These are phyloP conservation scores for Blakeslea trispora DNA, from an alignment of 371 early-diverging fungal genomes.

Conservation along the genomic window DNA sequence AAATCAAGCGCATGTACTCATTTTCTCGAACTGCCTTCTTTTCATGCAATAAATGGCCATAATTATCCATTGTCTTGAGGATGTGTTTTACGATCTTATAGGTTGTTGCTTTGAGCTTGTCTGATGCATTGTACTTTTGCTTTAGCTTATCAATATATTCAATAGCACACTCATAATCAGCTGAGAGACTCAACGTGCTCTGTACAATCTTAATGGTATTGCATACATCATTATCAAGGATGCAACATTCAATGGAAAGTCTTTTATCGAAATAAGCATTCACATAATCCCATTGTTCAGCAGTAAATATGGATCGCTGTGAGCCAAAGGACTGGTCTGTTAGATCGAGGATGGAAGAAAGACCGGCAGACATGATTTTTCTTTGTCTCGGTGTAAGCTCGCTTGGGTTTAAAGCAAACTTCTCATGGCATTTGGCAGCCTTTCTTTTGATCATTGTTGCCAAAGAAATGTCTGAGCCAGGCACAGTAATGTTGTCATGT, in stretches of 20 bases:
- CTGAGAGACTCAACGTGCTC: too few relatives aligned
- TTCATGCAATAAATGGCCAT: background rate
- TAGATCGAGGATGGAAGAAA: constrained; percentile 21
- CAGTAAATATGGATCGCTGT: constrained; percentile 11
- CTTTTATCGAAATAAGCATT: constrained; percentile 15
- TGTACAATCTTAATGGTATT: constrained; percentile 12
- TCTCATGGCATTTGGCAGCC: constrained; percentile 11
- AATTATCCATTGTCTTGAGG: constrained; percentile 11
- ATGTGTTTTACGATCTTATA: constrained; percentile 18
- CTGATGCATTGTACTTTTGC: constrained; percentile 4
- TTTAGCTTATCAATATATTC: constrained; percentile 13
- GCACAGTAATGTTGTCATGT: constrained; percentile 7
- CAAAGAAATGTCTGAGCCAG: constrained; percentile 8
- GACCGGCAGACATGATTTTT: constrained; percentile 17
- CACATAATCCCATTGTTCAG: constrained; percentile 11
- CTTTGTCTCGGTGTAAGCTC: constrained; percentile 12
- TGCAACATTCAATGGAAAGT: constrained; percentile 8
- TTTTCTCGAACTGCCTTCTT: constrained; percentile 2
- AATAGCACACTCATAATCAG: too few relatives aligned
- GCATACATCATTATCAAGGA: constrained; percentile 11
- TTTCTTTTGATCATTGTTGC: constrained; percentile 12
- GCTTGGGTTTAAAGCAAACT: constrained; percentile 11
- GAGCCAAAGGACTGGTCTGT: constrained; percentile 15
- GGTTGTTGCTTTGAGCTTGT: constrained; percentile 3
- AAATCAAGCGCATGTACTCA: constrained; percentile 7